phyloP scores from a whole-genome alignment of 352 stramenopile species.

The Phytophthora citrophthora region DNA sequence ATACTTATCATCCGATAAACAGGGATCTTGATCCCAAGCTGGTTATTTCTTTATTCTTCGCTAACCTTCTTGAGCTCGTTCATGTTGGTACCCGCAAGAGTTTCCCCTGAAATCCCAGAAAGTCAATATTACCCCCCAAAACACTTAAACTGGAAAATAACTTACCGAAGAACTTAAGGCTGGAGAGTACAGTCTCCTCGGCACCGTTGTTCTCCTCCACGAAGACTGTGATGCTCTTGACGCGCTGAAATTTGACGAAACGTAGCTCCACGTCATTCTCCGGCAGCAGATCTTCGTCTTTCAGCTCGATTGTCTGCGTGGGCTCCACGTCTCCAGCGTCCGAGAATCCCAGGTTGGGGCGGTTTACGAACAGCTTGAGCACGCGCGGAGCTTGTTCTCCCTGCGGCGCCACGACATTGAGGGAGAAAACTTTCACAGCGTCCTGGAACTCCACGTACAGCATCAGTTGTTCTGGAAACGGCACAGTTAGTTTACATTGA shows the following conservation, averaged over 20 bases:
- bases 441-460: conserved; percentile 87
- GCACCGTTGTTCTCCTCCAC: conserved; percentile 82
- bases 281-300: conserved; percentile 51
- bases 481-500: background rate
- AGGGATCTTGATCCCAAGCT: background rate
- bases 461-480: conserved; percentile 72
- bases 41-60: conserved; percentile 60
- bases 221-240: conserved; percentile 80
- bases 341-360: conserved; percentile 75
- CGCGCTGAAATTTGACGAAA: conserved; percentile 86
- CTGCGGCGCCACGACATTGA: conserved; percentile 60
- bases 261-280: conserved; percentile 74
- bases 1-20: background rate
- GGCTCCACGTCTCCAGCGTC: conserved; percentile 73
- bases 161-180: conserved; percentile 71
- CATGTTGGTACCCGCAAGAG: conserved; percentile 83
- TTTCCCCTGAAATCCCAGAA: conserved; percentile 50
- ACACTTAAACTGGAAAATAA: background rate
- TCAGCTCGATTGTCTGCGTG: conserved; percentile 74
- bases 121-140: conserved; percentile 1
- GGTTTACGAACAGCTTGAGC: conserved; percentile 79
- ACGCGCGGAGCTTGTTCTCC: conserved; percentile 65
- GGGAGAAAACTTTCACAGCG: conserved; percentile 78
- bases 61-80: conserved; percentile 87
- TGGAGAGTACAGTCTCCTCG: conserved; percentile 66